These are phyloP conservation scores for Bondarzewia mesenterica DNA, from an alignment of 1,284 basidiomycete species.

Conservation along the genomic window DNA sequence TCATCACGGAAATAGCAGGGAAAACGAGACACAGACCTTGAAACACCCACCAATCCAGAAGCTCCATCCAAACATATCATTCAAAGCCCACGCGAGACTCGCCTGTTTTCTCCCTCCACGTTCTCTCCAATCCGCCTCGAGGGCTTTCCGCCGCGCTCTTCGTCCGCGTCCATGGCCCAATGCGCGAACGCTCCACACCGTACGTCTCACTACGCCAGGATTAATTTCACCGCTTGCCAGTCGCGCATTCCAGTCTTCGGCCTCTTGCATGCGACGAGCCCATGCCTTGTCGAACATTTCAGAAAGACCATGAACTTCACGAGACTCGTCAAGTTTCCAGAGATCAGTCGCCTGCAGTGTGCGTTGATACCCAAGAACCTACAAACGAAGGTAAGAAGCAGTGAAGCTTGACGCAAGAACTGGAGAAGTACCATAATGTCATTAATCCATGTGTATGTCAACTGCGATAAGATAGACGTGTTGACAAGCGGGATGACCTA, in stretches of 20 bases:
- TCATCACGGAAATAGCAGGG: neutral
- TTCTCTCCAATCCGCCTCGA: conserved; percentile 42
- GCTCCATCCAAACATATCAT: conserved; percentile 58
- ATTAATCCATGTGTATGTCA: conserved; percentile 61
- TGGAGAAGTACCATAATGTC: conserved; percentile 52
- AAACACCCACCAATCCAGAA: conserved; percentile 66
- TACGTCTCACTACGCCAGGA: neutral
- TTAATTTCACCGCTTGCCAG: conserved; percentile 40
- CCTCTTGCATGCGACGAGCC: conserved; percentile 34
- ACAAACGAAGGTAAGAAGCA: neutral
- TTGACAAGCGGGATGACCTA: conserved; percentile 50
- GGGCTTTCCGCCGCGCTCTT: conserved; percentile 22
- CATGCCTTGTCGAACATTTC: conserved; percentile 41
- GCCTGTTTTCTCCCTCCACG: conserved; percentile 39
- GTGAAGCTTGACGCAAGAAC: conserved; percentile 6
- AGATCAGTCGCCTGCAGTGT: conserved; percentile 67
- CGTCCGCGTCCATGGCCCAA: conserved; percentile 13
- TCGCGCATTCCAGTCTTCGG: conserved; percentile 46
- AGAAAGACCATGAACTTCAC: conserved; percentile 43
- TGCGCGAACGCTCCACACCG: neutral
- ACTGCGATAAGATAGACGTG: conserved; percentile 46
- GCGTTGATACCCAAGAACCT: conserved; percentile 58
- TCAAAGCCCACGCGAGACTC: conserved; percentile 60
- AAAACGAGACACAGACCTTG: conserved; percentile 29
- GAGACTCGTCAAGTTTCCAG: conserved; percentile 57